phyloP scores from a whole-genome alignment of 371 early-diverging fungal species.

The Paraphysoderma sedebokerense region DNA sequence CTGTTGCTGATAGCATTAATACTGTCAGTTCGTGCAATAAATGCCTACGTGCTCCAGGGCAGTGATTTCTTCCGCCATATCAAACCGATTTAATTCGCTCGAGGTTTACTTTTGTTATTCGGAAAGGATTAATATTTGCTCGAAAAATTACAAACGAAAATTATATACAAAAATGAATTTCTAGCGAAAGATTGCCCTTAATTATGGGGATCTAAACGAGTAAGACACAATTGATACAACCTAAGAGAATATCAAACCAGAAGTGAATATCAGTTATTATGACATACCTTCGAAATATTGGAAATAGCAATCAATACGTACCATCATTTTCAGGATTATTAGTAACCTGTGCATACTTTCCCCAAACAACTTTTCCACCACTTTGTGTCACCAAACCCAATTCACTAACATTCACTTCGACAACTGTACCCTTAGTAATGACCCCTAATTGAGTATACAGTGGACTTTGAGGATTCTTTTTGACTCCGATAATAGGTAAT shows the following conservation, averaged over 20 bases:
- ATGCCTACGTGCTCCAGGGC: too few relatives aligned
- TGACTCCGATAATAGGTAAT: conserved; percentile 96
- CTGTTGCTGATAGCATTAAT: too few relatives aligned
- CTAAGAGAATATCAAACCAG: conserved; percentile 52
- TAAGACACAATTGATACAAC: conserved; percentile 89
- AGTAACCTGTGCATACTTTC: conserved; percentile 98
- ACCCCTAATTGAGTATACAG: conserved; percentile 98
- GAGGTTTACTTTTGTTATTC: too few relatives aligned
- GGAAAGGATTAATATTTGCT: too few relatives aligned
- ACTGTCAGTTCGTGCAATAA: too few relatives aligned
- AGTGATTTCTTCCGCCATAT: too few relatives aligned
- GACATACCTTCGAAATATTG: not conserved
- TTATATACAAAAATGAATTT: too few relatives aligned
- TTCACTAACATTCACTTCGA: conserved; percentile 97
- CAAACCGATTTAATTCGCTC: too few relatives aligned
- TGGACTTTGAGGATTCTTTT: conserved; percentile 98
- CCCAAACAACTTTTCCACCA: conserved; percentile 99
- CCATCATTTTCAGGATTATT: conserved; percentile 75
- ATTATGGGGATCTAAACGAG: conserved; percentile 45
- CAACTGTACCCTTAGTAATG: conserved; percentile 97
- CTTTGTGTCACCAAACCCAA: conserved; percentile 97
- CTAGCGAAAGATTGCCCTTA: too few relatives aligned
- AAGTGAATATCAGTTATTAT: not conserved
- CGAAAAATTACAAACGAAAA: too few relatives aligned
- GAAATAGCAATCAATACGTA: conserved; percentile 2